These are phyloP conservation scores for Cucumis melo DNA, from an alignment of 306 rosid genomes.

Conservation along the genomic window DNA sequence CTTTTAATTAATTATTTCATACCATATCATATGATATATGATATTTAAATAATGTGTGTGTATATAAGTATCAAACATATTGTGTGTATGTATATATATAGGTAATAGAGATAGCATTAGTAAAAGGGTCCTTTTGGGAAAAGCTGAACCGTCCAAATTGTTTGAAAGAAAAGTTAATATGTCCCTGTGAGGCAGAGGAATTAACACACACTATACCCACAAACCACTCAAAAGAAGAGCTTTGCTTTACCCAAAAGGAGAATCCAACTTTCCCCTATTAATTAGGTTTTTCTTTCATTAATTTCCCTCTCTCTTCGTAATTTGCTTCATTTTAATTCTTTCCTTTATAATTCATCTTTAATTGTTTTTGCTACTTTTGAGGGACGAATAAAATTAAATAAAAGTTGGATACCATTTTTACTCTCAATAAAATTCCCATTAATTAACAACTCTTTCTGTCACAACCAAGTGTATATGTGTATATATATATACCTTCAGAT, in stretches of 20 bases:
- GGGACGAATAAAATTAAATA: background rate
- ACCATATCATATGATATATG: no score
- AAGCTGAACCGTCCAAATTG: slow-evolving; percentile 9
- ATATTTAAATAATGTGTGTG: no score
- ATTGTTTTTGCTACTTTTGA: background rate
- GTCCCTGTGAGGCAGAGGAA: background rate
- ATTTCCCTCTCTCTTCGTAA: background rate
- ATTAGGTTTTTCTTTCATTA: background rate
- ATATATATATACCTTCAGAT: background rate
- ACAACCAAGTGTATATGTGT: background rate
- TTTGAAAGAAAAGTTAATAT: background rate
- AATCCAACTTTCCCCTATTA: slow-evolving; percentile 3
- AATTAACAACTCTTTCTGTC: background rate
- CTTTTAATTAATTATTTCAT: no score
- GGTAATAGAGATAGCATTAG: background rate
- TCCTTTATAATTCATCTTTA: background rate
- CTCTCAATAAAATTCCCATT: background rate
- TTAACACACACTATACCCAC: background rate
- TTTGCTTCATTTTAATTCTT: background rate
- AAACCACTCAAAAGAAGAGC: slow-evolving; percentile 4
- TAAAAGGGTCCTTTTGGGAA: background rate
- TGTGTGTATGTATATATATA: no score
- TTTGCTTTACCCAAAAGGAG: slow-evolving; percentile 8
- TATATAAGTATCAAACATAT: no score
- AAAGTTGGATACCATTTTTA: background rate